A percentile compares a stretch with the other conserved stretches of the same genome.
Evolutionary conservation across 177 flowering plant species (phyloP).

Genomic region (Vitis hybrid): DNA sequence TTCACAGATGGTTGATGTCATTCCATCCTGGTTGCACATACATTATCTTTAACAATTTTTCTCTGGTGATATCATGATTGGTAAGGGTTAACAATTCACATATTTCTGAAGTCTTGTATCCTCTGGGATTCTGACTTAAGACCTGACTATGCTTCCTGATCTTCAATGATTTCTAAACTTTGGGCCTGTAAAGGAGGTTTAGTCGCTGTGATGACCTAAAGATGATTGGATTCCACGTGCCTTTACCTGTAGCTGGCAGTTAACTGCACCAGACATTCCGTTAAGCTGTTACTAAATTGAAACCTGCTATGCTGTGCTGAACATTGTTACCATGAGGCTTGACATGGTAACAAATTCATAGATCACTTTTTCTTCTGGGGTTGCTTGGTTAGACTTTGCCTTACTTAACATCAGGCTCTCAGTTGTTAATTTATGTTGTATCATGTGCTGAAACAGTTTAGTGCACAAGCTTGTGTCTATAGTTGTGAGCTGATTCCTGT

Average conservation of each 20-base stretch:
- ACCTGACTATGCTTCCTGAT: slow-evolving; percentile 10
- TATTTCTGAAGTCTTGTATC: slow-evolving; percentile 18
- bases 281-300: slow-evolving; percentile 9
- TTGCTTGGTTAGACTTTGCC: slow-evolving; percentile 8
- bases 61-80: slow-evolving; percentile 24
- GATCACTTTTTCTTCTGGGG: slow-evolving; percentile 4
- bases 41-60: slow-evolving; percentile 12
- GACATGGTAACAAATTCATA: slow-evolving; percentile 14
- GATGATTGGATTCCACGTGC: too few relatives aligned
- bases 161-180: not conserved
- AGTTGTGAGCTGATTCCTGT: slow-evolving; percentile 14
- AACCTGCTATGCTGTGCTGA: slow-evolving; percentile 16
- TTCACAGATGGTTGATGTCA: slow-evolving; percentile 25
- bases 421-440: slow-evolving; percentile 7
- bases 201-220: not conserved
- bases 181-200: slow-evolving; percentile 15
- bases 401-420: slow-evolving; percentile 1
- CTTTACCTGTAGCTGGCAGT: too few relatives aligned
- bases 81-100: slow-evolving; percentile 24
- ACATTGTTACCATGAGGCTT: slow-evolving; percentile 13
- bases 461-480: not conserved
- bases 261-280: slow-evolving; percentile 7
- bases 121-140: slow-evolving; percentile 21
- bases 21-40: slow-evolving; percentile 22
- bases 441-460: slow-evolving; percentile 18